Evolutionary conservation across 192 early-diverging fungal genomes (phyloP).

Genomic region (Thamnidium elegans): DNA sequence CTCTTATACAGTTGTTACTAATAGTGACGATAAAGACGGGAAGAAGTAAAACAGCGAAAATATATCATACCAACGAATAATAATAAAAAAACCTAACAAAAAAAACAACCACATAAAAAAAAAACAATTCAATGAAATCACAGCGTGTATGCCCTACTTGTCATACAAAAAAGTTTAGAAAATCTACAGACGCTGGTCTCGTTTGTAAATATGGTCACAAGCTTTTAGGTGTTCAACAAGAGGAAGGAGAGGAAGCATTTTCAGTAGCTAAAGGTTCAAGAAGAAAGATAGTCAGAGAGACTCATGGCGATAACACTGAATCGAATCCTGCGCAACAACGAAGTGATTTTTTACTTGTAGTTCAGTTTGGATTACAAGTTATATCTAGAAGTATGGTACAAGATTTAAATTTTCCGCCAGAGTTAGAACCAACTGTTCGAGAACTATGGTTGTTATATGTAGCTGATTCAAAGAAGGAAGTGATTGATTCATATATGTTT

Average conservation of each 20-base stretch:
- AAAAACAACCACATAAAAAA: neutral
- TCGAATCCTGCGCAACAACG: neutral
- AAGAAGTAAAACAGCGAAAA: constrained; percentile 14
- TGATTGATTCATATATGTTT: constrained; percentile 2
- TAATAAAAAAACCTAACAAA: neutral
- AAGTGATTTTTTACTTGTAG: neutral
- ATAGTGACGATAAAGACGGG: constrained; percentile 17
- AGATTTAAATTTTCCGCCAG: constrained; percentile 24
- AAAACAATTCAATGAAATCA: neutral
- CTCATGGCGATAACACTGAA: neutral
- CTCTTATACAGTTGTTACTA: constrained; percentile 50
- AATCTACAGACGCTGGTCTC: constrained; percentile 9
- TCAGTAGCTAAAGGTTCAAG: too few relatives aligned
- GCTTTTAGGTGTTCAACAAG: constrained; percentile 22
- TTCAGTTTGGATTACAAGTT: constrained; percentile 23
- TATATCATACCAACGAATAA: neutral
- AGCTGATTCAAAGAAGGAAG: constrained; percentile 5
- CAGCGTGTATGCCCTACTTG: constrained; percentile 27
- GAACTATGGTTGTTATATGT: constrained; percentile 38
- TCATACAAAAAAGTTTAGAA: constrained; percentile 18
- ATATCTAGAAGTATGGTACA: constrained; percentile 16
- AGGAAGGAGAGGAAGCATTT: constrained; percentile 15
- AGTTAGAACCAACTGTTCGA: constrained; percentile 32
- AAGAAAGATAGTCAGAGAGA: constrained; percentile 2
- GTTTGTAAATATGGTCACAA: constrained; percentile 41